phyloP scores from a whole-genome alignment of 805 yeast species.

The Kluyveromyces aestuarii region DNA sequence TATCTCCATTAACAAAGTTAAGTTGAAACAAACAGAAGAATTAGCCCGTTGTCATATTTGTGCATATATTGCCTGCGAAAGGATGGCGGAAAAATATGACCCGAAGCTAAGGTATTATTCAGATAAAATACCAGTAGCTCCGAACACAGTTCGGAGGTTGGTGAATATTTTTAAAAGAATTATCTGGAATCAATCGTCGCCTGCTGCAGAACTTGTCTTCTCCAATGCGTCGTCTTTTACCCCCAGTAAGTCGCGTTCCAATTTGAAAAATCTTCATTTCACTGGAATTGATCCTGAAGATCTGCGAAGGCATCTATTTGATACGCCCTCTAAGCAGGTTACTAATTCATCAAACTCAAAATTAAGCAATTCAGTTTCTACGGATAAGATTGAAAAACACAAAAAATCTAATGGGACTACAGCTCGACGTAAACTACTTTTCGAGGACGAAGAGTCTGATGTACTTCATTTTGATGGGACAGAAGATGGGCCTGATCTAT shows the following conservation, averaged over 20 bases:
- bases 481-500: neutral
- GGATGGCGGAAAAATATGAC: constrained; percentile 32
- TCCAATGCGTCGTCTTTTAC: constrained; percentile 8
- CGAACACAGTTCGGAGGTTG: constrained; percentile 32
- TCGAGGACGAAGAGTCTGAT: constrained; percentile 19
- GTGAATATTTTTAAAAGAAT: constrained; percentile 38
- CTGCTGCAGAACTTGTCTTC: constrained; percentile 25
- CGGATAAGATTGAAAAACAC: constrained; percentile 7
- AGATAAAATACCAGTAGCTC: constrained; percentile 51
- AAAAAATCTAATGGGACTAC: constrained; percentile 3
- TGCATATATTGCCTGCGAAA: constrained; percentile 51
- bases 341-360: neutral
- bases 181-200: constrained; percentile 26
- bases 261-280: constrained; percentile 19
- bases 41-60: constrained; percentile 60
- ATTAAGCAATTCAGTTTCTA: neutral
- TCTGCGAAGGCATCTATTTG: constrained; percentile 21
- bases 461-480: neutral
- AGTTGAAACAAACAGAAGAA: constrained; percentile 47
- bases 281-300: constrained; percentile 22
- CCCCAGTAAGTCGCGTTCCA: constrained; percentile 6
- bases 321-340: constrained; percentile 16
- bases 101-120: constrained; percentile 41
- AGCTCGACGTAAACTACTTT: constrained; percentile 25
- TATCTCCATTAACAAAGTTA: constrained; percentile 42